phyloP scores from a whole-genome alignment of 768 basidiomycete species.

The Boletales sp. region DNA sequence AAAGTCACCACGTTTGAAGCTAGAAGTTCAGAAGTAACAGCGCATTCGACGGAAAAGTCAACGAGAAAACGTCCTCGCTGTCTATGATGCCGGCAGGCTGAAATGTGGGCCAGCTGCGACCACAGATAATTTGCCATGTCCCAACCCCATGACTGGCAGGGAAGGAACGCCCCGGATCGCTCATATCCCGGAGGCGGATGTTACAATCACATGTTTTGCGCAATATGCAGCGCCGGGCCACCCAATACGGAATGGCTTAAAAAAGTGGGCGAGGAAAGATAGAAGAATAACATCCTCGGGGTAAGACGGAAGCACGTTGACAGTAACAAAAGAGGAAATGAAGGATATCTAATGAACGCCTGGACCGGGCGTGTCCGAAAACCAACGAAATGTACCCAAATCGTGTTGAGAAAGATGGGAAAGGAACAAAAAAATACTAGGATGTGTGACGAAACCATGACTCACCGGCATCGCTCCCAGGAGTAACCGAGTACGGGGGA shows the following conservation, averaged over 20 bases:
- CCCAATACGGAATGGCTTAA: neutral
- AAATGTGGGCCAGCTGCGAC: neutral
- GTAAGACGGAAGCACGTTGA: neutral
- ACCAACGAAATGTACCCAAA: neutral
- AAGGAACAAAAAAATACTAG: neutral
- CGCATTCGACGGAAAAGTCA: neutral
- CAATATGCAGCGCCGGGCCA: neutral
- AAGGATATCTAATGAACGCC: neutral
- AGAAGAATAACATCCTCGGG: neutral
- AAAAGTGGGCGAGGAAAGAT: neutral
- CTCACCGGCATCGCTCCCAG: slow-evolving; percentile 28
- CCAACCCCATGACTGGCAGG: neutral
- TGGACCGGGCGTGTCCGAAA: neutral
- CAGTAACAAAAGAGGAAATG: neutral
- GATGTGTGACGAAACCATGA: neutral
- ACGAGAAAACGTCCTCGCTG: neutral
- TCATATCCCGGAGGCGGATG: neutral
- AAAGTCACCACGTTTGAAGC: slow-evolving; percentile 1
- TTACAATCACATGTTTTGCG: slow-evolving; percentile 3
- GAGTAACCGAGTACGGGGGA: slow-evolving; percentile 24
- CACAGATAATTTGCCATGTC: neutral
- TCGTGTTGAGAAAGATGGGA: neutral
- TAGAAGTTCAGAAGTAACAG: slow-evolving; percentile 9
- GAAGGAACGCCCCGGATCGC: neutral
- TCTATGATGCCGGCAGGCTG: neutral